Base-by-base conservation (phyloP, 1,284 basidiomycete species). In the Apiotrichum montevideense region DNA sequence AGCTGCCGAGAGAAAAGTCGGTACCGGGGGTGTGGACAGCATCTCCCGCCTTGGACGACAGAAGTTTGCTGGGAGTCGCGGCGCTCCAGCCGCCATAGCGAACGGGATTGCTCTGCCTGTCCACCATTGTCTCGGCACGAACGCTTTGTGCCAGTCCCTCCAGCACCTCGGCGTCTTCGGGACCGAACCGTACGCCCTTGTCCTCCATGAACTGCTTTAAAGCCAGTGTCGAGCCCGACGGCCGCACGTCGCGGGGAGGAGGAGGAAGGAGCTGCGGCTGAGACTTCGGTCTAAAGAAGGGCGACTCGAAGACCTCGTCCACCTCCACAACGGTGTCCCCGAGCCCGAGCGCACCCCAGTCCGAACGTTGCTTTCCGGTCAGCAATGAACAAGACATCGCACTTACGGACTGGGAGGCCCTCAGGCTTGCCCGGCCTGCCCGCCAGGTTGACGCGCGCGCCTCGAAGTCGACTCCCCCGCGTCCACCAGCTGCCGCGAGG, bases 151-250 rank as follows among this genome's bases (percentile, higher is more conserved):
- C 66, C n/a, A 74, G 54, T 1, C 60, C 59, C 42, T 70, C 66
- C 45, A 73, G 65, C n/a, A 70, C 61, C 13, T 57, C 48, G 33
- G 68, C 40, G 43, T 74, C 72, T 33, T 69, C 63, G 3, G 62
- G 13, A 4, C 60, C 58, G 39, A 70, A 61, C 6, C 49, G 57
- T 43, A 65, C 68, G 13, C 63, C 64, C 54, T 70, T 69, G 39
- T 66, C 68, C 13, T 68, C 62, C 6, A 72, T 55, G 52, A 70
- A 74, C 1, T 64, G 63, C 3, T 63, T 57, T 4, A 74, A 53
- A 2, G 71, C 71, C 5, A 56, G 53, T 1, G 66, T 65, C 8
- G 58, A 57, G 1, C 58, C 54, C 2, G 61, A 47, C 11, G 39
- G 50, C 4, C 50, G 50, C 6, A 42, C 11, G 6, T 34, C 33